Evolutionary conservation across 2,329 filamentous ascomycete species (phyloP).

Genomic region (Ceratocystis variospora): DNA sequence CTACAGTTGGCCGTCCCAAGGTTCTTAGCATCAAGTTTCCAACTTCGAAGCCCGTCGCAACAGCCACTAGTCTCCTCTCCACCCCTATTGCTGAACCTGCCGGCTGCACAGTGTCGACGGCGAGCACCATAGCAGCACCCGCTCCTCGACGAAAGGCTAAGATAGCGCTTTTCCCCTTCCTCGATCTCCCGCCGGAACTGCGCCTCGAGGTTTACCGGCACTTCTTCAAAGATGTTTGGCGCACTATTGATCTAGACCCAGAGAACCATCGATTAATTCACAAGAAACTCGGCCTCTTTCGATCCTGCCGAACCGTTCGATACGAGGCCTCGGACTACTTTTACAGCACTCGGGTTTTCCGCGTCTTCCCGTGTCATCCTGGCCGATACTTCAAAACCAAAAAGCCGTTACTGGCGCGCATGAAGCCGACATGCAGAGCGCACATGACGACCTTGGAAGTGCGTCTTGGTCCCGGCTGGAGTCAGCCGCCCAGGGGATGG

Average conservation of each 20-base stretch:
- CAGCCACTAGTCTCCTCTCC: not conserved
- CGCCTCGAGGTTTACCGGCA: slow-evolving; percentile 55
- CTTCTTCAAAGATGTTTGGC: slow-evolving; percentile 41
- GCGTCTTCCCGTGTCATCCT: slow-evolving; percentile 51
- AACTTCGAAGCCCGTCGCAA: not conserved
- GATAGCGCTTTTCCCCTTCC: slow-evolving; percentile 45
- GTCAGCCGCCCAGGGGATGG: slow-evolving; percentile 55
- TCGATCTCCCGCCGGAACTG: slow-evolving; percentile 55
- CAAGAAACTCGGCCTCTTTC: slow-evolving; percentile 45
- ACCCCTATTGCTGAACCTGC: not conserved
- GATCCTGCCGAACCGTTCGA: slow-evolving; percentile 47
- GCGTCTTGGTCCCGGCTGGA: slow-evolving; percentile 60
- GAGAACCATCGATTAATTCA: slow-evolving; percentile 50
- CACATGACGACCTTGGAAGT: slow-evolving; percentile 52
- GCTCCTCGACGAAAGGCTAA: slow-evolving; percentile 24
- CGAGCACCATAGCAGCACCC: not conserved
- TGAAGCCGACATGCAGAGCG: slow-evolving; percentile 46
- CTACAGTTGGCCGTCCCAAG: not conserved
- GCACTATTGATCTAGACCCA: slow-evolving; percentile 52
- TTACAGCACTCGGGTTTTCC: slow-evolving; percentile 48
- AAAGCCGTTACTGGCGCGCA: slow-evolving; percentile 52
- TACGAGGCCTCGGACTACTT: slow-evolving; percentile 51
- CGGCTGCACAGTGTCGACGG: not conserved
- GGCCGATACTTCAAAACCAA: slow-evolving; percentile 60
- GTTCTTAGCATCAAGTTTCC: slow-evolving; percentile 7